Base-by-base conservation (phyloP, 371 early-diverging fungal genomes). In the Apophysomyces variabilis region DNA sequence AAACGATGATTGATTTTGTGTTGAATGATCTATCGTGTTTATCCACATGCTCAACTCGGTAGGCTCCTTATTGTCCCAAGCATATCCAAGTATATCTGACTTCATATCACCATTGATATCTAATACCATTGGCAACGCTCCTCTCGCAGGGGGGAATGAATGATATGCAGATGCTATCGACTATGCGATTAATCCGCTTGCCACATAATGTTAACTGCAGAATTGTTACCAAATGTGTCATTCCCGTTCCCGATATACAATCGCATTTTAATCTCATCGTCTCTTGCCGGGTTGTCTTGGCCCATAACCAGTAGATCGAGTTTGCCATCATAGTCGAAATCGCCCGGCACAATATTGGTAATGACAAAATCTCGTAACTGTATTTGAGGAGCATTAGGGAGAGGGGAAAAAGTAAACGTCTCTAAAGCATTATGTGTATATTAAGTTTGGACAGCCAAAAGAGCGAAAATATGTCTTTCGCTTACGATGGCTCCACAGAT, bases 311-410 rank as follows among this genome's bases (percentile, higher is more conserved):
- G 75, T 3, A 96, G 67, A 72, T 96, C 97, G 54, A 96, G 72
- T 16, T 85, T 75, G 13, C 96, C 97, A 71, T 96, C 96, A 70
- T 89, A 89, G 67, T 95, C 89, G 58, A 84, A 95, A 69, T 96
- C 96, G 50, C 92, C 92, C 7, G 94, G 90, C 8, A 95, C 82
- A 18, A 93, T 86, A 61, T 91, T 91, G 37, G 87, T 89, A 58
- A 94, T 90, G 5, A 85, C 68, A 69, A 85, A 84, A 11, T 73
- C 71, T 1, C 64, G 21, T 13, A 73, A 54, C 58, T 56, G 35
- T 35, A 77, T 69, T 35, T 71, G 77, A 18, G 71, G 77, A 62
- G 59, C 68, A 46, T 61, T 62, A 11, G 65, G 64, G 8, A 66
- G 60, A 44, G 73, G 38, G 14, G 58, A 43, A 56, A 75, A 75